Conservation (phyloP, 441 rosid species). For the Isatis lusitanica region DNA sequence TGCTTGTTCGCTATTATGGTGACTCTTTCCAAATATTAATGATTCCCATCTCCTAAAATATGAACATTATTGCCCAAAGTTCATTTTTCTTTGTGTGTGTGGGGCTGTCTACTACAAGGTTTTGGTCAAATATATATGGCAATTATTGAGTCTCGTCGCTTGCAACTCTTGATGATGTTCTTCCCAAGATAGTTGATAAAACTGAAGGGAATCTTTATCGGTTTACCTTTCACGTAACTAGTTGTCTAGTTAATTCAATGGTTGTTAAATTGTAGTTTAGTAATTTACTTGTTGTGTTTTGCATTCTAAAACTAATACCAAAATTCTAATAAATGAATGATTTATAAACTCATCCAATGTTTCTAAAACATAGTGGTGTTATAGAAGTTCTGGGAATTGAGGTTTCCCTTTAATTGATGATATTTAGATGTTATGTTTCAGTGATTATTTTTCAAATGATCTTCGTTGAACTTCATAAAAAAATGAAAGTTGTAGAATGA, state of each 20-base stretch:
- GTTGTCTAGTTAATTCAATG: background rate
- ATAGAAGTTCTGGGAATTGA: background rate
- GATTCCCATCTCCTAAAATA: background rate
- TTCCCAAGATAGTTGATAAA: background rate
- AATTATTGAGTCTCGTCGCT: conserved; percentile 28
- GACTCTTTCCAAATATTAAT: conserved; percentile 15
- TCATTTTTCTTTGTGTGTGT: background rate
- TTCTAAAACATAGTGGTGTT: no score
- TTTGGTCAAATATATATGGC: conserved; percentile 29
- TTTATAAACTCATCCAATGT: background rate
- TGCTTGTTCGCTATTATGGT: background rate
- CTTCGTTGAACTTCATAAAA: background rate
- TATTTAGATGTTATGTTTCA: background rate
- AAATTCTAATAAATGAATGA: background rate
- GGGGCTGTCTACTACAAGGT: background rate
- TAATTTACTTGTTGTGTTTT: background rate
- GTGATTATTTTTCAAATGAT: background rate
- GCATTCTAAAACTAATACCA: background rate
- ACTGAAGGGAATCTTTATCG: conserved; percentile 20
- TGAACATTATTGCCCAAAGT: conserved; percentile 2
- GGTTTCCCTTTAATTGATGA: no score
- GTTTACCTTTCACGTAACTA: conserved; percentile 2
- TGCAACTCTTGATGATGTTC: conserved; percentile 17
- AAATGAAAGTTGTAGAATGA: background rate
- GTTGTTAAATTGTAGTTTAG: background rate